Evolutionary conservation across 352 stramenopile genomes (phyloP).

Genomic region (Phytophthora meadii): DNA sequence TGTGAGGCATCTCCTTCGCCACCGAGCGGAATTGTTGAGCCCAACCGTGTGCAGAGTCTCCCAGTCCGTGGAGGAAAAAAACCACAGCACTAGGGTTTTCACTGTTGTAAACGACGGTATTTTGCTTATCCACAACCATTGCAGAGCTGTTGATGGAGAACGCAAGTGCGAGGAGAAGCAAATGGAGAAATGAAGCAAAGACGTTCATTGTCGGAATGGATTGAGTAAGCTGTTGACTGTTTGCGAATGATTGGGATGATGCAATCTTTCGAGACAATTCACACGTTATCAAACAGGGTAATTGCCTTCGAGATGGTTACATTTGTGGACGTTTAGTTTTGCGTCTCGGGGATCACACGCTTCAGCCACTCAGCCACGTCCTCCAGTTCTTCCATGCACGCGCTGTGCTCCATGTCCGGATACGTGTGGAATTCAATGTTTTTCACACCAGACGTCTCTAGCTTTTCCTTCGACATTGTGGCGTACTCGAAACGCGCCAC

Average conservation of each 20-base stretch:
- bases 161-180: constrained; percentile 14
- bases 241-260: neutral
- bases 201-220: constrained; percentile 17
- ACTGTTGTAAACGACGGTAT: constrained; percentile 36
- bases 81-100: constrained; percentile 34
- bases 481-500: constrained; percentile 74
- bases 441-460: constrained; percentile 57
- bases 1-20: constrained; percentile 59
- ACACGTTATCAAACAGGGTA: constrained; percentile 7
- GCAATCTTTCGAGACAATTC: constrained; percentile 9
- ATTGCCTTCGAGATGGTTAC: neutral
- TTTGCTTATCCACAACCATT: constrained; percentile 44
- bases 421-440: constrained; percentile 75
- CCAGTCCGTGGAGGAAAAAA: constrained; percentile 91
- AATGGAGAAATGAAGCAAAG: constrained; percentile 26
- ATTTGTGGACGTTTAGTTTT: constrained; percentile 10
- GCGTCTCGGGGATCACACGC: constrained; percentile 50
- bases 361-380: constrained; percentile 71
- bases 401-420: constrained; percentile 66
- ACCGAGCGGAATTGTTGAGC: constrained; percentile 58
- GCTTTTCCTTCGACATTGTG: constrained; percentile 63
- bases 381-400: constrained; percentile 72
- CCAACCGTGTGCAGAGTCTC: constrained; percentile 91
- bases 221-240: neutral
- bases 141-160: constrained; percentile 10